Base-by-base conservation (phyloP, 306 rosid genomes). In the Cucumis cinereus region DNA sequence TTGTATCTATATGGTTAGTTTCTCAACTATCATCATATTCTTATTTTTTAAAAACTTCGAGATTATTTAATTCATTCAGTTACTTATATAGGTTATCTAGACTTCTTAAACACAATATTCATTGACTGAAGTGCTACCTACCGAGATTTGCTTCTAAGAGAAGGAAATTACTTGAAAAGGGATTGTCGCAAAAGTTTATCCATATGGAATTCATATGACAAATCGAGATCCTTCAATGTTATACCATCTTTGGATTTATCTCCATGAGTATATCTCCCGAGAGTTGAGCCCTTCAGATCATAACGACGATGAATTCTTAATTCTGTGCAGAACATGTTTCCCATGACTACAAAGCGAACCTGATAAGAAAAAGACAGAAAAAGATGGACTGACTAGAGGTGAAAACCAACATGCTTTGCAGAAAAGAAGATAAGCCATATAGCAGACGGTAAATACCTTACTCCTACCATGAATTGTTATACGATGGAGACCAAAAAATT, bases 331-430 rank as follows among this genome's bases (percentile, higher is more conserved):
- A 94, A 92, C 99, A 94, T 92, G 82, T 94, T 94, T 66, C 99
- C 99, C 99, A 94, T 94, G 80, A 94, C 98, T 83, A 94, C 90
- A 76, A 94, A 94, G 36, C 98, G 98, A 53, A 94, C 96, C 99
- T 94, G 77, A 60, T 77, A 38, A 64, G 53, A 85, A 74, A 85
- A 81, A 77, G 54, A 79, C 72, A 64, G 47, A 86, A 72, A 85
- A 79, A 76, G 52, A 79, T 75, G 74, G 52, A 40, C 64, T 74
- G 66, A 6, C 24, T 24, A 80, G 5, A 73, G 63, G 16, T 23
- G 75, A 78, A 47, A 56, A 67, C 64, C 55, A 54, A 73, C 80
- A 69, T 55, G 53, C 38, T 49, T 8, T 50, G 19, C 75, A 75
- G 58, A 75, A 72, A 77, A 57, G 75, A 77, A 79, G 55, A 73